These are phyloP conservation scores for Leishmania aethiopica DNA, from an alignment of 208 protist species.

Conservation along the genomic window DNA sequence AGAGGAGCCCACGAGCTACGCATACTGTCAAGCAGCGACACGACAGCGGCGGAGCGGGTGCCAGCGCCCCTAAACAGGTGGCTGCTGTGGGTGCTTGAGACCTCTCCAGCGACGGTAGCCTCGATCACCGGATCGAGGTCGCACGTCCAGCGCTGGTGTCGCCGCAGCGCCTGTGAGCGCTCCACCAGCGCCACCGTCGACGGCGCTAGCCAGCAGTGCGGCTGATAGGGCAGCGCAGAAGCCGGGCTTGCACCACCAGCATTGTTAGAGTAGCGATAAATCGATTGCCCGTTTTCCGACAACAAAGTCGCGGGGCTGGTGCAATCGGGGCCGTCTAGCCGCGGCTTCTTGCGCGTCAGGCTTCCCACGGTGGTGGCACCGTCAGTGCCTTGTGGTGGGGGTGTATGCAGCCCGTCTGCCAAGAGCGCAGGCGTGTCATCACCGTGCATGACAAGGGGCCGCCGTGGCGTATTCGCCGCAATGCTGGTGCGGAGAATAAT, in stretches of 20 bases:
- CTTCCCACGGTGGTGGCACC: not conserved
- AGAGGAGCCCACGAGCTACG: constrained; percentile 14
- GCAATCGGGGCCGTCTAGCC: not conserved
- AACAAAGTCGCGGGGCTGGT: not conserved
- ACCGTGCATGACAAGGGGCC: not conserved
- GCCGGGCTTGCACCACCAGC: too few species aligned
- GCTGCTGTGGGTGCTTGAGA: not conserved
- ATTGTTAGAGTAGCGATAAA: not conserved
- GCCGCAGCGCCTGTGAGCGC: constrained; percentile 38
- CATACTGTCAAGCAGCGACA: not conserved
- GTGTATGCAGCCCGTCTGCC: not conserved
- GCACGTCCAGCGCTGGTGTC: constrained; percentile 65
- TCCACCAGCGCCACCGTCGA: constrained; percentile 58
- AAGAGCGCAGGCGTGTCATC: not conserved
- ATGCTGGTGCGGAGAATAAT: constrained; percentile 82
- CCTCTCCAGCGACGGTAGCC: constrained; percentile 40
- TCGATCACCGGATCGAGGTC: constrained; percentile 70
- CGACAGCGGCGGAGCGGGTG: not conserved
- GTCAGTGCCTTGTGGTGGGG: not conserved
- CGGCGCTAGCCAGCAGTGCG: constrained; percentile 60
- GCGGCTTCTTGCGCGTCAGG: constrained; percentile 20
- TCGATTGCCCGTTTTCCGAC: not conserved
- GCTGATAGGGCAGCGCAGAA: constrained; percentile 31
- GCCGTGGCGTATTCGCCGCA: constrained; percentile 31
- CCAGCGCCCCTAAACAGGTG: too few species aligned